These are phyloP conservation scores for Fusarium torulosum DNA, from an alignment of 2,329 filamentous ascomycete genomes.

Conservation along the genomic window DNA sequence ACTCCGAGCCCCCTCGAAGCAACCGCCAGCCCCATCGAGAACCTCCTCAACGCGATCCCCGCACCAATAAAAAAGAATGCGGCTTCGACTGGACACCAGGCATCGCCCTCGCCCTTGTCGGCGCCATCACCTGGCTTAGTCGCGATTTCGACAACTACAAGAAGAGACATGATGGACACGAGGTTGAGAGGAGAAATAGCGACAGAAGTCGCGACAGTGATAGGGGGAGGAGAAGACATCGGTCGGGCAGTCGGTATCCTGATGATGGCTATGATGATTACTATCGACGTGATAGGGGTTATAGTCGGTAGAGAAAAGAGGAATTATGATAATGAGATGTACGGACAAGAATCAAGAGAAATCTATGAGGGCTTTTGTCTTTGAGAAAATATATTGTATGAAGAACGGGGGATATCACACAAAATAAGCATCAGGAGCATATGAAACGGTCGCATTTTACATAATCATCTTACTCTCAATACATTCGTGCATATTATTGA, in stretches of 20 bases:
- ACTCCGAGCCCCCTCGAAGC: slow-evolving; percentile 31
- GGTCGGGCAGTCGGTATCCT: slow-evolving; percentile 19
- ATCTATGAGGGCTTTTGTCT: background rate
- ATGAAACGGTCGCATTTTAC: slow-evolving; percentile 2
- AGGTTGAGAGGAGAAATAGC: slow-evolving; percentile 5
- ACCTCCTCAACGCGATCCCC: slow-evolving; percentile 40
- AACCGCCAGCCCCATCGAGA: slow-evolving; percentile 12
- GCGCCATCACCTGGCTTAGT: slow-evolving; percentile 54
- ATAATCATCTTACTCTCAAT: background rate
- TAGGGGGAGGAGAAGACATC: slow-evolving; percentile 28
- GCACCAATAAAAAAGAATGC: slow-evolving; percentile 50
- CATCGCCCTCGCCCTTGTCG: slow-evolving; percentile 55
- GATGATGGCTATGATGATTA: slow-evolving; percentile 31
- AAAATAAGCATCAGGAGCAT: slow-evolving; percentile 5
- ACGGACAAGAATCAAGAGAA: background rate
- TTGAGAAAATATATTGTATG: background rate
- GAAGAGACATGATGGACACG: slow-evolving; percentile 14
- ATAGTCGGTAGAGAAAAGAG: slow-evolving; percentile 18
- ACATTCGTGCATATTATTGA: background rate
- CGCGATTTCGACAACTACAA: slow-evolving; percentile 52
- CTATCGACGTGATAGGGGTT: slow-evolving; percentile 20
- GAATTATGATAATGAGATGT: slow-evolving; percentile 14
- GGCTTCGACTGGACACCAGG: slow-evolving; percentile 59
- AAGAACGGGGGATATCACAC: background rate
- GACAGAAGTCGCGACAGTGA: slow-evolving; percentile 26